These are phyloP conservation scores for Botryotinia globosa DNA, from an alignment of 2,329 filamentous ascomycete genomes.

Conservation along the genomic window DNA sequence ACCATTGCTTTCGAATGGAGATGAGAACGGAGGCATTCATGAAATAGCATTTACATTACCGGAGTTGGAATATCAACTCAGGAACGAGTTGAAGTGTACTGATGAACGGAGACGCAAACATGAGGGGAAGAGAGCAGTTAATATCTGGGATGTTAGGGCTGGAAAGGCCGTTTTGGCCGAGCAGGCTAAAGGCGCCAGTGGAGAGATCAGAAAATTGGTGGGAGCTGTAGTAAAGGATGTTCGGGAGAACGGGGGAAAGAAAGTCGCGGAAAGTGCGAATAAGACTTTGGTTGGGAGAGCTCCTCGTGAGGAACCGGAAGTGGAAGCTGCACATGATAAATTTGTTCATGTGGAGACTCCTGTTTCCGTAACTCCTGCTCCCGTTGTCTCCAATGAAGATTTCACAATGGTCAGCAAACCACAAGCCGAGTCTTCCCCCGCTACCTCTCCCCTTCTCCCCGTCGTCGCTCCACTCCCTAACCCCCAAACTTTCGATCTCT, in stretches of 20 bases:
- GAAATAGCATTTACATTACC: not conserved
- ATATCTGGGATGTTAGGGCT: slow-evolving; percentile 17
- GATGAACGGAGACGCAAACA: slow-evolving; percentile 15
- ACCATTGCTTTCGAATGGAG: not conserved
- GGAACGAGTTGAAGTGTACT: slow-evolving; percentile 6
- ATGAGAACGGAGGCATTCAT: not conserved
- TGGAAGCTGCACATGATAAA: not conserved
- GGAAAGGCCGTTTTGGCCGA: slow-evolving; percentile 8
- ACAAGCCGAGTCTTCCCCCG: not conserved
- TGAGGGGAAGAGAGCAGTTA: slow-evolving; percentile 7
- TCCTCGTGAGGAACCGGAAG: not conserved
- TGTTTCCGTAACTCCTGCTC: not conserved
- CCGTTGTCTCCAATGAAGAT: not conserved
- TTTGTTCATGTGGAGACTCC: not conserved
- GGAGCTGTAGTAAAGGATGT: slow-evolving; percentile 11
- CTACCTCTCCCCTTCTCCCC: not conserved
- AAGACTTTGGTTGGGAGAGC: not conserved
- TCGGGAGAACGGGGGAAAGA: not conserved
- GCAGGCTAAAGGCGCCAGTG: slow-evolving; percentile 9
- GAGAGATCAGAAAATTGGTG: slow-evolving; percentile 6
- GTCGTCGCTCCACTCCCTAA: not conserved
- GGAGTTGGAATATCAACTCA: slow-evolving; percentile 11
- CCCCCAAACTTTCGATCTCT: not conserved
- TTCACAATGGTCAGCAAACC: not conserved
- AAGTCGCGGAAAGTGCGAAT: not conserved